Base-by-base conservation (phyloP, 1,139 yeast genomes). In the Suhomyces kunorum region DNA sequence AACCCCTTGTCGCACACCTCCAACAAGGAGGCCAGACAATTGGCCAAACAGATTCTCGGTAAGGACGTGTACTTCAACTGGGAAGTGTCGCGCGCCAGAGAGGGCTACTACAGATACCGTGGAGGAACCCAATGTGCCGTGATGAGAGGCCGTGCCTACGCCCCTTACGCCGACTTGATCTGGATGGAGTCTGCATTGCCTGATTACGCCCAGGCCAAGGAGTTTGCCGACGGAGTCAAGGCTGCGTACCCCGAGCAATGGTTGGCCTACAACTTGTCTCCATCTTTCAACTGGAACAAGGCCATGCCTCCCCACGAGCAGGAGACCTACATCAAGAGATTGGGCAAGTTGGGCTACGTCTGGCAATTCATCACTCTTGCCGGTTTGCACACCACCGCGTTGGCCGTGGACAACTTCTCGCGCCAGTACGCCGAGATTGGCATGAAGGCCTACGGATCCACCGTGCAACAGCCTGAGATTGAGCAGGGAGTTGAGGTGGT, bases 171-270 rank as follows among this genome's bases (percentile, higher is more conserved):
- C 43, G 98, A 92, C 68, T 77, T 92, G 74, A 84, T 90, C 56
- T 92, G 98, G 98, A 90, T 92, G 98, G 98, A 92, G 75, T 86
- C 96, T 48, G 92, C 94, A 66, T 80, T 87, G 54, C 98, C 98
- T 55, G 96, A 89, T 66, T 90, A 78, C 70, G 78, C 74, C 46
- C 98, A 92, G 74, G 98, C 98, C 51, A 80, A 84, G 69, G 96
- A 89, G 68, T 92, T 90, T 59, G 95, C 97, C 43, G 86, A 81
- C 30, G 97, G 97, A 59, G 95, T 89, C 56, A 83, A 83, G 66
- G 77, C 81, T 34, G 76, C 76, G 47, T 84, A 66, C 67, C 98
- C 98, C 56, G 76, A 87, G 55, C 92, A 89, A 69, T 89, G 96
- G 98, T 79, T 89, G 58, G 94, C 97, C 45, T 89, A 90, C 76